Evolutionary conservation across 805 yeast genomes (phyloP).

Genomic region (Wickerhamiella parazyma): DNA sequence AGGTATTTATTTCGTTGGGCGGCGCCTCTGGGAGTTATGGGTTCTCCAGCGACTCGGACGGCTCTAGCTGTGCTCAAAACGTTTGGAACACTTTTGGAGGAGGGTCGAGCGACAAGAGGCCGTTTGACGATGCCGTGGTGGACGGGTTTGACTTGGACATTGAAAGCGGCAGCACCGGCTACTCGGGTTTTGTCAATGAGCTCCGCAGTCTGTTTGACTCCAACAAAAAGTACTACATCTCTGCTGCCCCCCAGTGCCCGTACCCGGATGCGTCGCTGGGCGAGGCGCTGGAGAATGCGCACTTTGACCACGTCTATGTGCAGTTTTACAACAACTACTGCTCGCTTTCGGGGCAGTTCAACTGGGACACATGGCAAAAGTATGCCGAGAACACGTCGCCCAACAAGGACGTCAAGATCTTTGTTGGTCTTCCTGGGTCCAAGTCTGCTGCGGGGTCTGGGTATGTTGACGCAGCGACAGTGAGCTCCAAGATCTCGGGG

Average conservation of each 20-base stretch:
- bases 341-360: constrained; percentile 34
- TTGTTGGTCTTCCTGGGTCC: constrained; percentile 62
- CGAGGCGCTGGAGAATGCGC: constrained; percentile 49
- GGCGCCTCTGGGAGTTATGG: constrained; percentile 55
- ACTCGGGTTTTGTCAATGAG: constrained; percentile 43
- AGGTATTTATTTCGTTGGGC: constrained; percentile 62
- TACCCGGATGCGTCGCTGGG: constrained; percentile 67
- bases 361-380: constrained; percentile 59
- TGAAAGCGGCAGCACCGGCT: constrained; percentile 54
- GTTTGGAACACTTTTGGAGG: constrained; percentile 44
- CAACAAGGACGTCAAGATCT: constrained; percentile 56
- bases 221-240: constrained; percentile 51
- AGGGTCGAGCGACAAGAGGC: constrained; percentile 30
- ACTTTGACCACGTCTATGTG: constrained; percentile 67
- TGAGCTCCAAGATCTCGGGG: constrained; percentile 25
- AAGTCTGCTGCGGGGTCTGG: constrained; percentile 42
- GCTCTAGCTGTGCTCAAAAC: constrained; percentile 40
- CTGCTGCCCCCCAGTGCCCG: constrained; percentile 90
- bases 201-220: constrained; percentile 33
- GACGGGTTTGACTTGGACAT: constrained; percentile 79
- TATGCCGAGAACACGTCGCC: constrained; percentile 48
- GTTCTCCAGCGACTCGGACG: constrained; percentile 38
- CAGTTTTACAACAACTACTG: constrained; percentile 87
- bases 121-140: constrained; percentile 59
- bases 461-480: constrained; percentile 26